These are phyloP conservation scores for Dictyostelium citrinum DNA, from an alignment of 78 protist species.

Conservation along the genomic window DNA sequence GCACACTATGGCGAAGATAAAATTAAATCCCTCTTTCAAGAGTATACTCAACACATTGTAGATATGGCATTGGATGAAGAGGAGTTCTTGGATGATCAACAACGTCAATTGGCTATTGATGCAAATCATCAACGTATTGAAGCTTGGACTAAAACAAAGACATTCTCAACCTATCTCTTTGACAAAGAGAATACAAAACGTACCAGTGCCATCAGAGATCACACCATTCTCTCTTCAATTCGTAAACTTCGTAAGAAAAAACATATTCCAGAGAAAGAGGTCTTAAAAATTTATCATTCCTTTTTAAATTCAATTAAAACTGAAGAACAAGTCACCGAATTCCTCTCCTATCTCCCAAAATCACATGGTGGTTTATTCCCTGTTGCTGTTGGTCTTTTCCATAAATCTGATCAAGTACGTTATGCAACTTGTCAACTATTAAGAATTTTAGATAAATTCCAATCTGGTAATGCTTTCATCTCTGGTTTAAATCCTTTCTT, in stretches of 20 bases:
- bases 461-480: constrained; percentile 72
- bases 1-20: constrained; percentile 72
- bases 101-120: constrained; percentile 39
- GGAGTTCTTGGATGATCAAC: constrained; percentile 76
- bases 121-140: constrained; percentile 52
- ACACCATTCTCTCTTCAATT: constrained; percentile 27
- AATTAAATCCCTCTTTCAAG: constrained; percentile 62
- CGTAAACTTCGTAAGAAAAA: constrained; percentile 52
- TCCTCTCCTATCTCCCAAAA: constrained; percentile 86
- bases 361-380: constrained; percentile 89
- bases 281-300: constrained; percentile 43
- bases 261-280: constrained; percentile 75
- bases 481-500: constrained; percentile 73
- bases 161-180: constrained; percentile 52
- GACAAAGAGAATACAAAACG: constrained; percentile 38
- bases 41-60: constrained; percentile 79
- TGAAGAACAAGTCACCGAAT: constrained; percentile 80
- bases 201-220: constrained; percentile 63
- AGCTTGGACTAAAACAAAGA: constrained; percentile 56
- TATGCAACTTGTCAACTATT: constrained; percentile 78
- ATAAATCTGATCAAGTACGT: constrained; percentile 77
- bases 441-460: constrained; percentile 69
- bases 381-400: constrained; percentile 85
- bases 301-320: constrained; percentile 54
- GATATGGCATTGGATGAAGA: constrained; percentile 78